Percentiles rank a stretch among this genome's conserved stretches.
phyloP scores from a whole-genome alignment of 1,139 yeast species.

The Saccharomycopsis hybrid region DNA sequence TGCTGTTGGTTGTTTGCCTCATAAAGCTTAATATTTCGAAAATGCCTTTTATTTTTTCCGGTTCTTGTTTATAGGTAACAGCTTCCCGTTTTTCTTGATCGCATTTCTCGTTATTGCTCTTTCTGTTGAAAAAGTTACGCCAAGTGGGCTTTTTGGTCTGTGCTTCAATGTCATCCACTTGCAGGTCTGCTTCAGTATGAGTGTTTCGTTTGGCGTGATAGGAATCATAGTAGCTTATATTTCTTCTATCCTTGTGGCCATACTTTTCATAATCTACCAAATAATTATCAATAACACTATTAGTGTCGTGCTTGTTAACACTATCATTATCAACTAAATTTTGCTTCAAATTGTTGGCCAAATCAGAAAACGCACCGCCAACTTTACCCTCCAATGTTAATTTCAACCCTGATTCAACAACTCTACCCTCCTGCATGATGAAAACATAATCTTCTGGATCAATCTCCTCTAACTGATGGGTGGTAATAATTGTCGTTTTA shows the following conservation, averaged over 20 bases:
- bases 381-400: conserved; percentile 26
- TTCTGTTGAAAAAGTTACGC: neutral
- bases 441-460: conserved; percentile 35
- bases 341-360: neutral
- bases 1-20: conserved; percentile 14
- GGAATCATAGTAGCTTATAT: neutral
- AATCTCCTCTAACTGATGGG: conserved; percentile 68
- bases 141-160: neutral
- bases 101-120: neutral
- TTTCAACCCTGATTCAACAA: conserved; percentile 37
- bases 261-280: neutral
- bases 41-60: conserved; percentile 15
- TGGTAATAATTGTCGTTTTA: conserved; percentile 71
- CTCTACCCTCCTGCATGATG: conserved; percentile 8
- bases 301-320: too few relatives aligned
- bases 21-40: conserved; percentile 34
- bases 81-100: conserved; percentile 12
- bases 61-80: neutral
- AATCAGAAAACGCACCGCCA: neutral
- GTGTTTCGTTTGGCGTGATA: neutral
- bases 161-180: neutral
- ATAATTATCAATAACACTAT: too few relatives aligned
- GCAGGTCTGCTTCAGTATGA: neutral
- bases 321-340: neutral
- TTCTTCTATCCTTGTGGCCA: neutral